Evolutionary conservation across 371 early-diverging fungal species (phyloP).

Genomic region (Mucor saturninus): DNA sequence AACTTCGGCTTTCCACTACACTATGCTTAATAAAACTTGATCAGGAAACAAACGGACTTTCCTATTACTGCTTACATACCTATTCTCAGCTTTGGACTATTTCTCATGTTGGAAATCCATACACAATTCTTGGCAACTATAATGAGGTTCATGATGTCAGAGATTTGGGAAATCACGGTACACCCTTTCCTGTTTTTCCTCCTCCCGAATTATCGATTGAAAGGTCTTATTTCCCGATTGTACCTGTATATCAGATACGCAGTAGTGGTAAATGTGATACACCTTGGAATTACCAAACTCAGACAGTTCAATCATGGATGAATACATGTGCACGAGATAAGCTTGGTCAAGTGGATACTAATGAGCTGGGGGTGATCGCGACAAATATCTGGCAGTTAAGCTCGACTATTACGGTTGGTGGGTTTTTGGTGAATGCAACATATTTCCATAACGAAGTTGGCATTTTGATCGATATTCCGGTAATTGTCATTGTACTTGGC

Average conservation of each 20-base stretch:
- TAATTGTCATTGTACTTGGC: not conserved
- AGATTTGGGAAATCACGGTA: not conserved
- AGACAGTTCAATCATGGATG: conserved; percentile 10
- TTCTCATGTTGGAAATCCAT: conserved; percentile 6
- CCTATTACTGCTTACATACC: conserved; percentile 16
- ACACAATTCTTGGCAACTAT: conserved; percentile 1
- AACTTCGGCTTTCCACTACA: conserved; percentile 9
- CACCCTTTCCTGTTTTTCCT: conserved; percentile 21
- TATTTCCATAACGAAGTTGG: not conserved
- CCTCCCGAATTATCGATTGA: conserved; percentile 2
- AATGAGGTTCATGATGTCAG: not conserved
- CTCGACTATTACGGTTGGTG: conserved; percentile 15
- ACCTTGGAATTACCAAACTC: not conserved
- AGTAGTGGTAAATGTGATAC: conserved; percentile 9
- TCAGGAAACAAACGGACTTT: not conserved
- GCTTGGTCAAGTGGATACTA: not conserved
- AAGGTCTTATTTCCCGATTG: conserved; percentile 17
- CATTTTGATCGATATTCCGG: conserved; percentile 1
- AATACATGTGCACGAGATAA: not conserved
- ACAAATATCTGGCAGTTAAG: conserved; percentile 18
- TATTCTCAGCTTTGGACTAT: conserved; percentile 20
- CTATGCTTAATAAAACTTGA: conserved; percentile 4
- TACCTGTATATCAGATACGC: conserved; percentile 21
- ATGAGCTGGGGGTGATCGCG: not conserved
- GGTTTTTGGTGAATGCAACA: conserved; percentile 15